A percentile compares a stretch with the other conserved stretches of the same genome.
Conservation (phyloP, 164 flowering plant genomes). For the Platanus orientalis region DNA sequence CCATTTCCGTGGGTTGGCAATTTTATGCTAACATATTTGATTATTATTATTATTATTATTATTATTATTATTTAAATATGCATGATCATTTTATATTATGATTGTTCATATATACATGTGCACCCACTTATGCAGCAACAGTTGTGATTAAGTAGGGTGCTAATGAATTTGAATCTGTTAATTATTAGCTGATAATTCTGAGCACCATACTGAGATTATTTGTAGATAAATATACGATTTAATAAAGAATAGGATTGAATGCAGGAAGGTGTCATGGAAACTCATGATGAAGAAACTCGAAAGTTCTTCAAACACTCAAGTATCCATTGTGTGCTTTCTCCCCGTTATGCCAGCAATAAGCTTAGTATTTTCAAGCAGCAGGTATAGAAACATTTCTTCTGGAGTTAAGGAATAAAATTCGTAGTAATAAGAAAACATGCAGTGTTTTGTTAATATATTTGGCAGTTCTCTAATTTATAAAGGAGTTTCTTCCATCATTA, state of each 20-base stretch:
- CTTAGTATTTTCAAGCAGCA: slow-evolving; percentile 73
- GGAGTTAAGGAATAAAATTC: background rate
- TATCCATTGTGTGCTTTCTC: slow-evolving; percentile 58
- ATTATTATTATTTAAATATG: too few species aligned
- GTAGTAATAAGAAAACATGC: background rate
- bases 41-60: too few species aligned
- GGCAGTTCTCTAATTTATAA: too few species aligned
- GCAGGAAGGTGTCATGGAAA: slow-evolving; percentile 81
- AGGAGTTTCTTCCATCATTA: background rate
- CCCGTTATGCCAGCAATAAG: slow-evolving; percentile 71
- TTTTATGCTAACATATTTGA: background rate
- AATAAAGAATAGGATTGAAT: slow-evolving; percentile 15
- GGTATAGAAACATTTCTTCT: slow-evolving; percentile 20
- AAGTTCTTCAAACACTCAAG: slow-evolving; percentile 59
- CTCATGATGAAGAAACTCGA: slow-evolving; percentile 70
- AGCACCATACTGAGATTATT: too few species aligned
- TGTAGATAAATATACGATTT: too few species aligned
- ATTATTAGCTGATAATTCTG: slow-evolving; percentile 2
- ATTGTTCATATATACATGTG: background rate
- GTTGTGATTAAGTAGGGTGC: background rate
- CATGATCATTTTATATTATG: too few species aligned
- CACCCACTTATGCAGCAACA: too few species aligned
- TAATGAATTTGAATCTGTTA: background rate
- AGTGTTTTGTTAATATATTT: background rate
- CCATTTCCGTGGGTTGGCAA: background rate